phyloP scores from a whole-genome alignment of 2,329 filamentous ascomycete genomes.

The Venturia effusa region DNA sequence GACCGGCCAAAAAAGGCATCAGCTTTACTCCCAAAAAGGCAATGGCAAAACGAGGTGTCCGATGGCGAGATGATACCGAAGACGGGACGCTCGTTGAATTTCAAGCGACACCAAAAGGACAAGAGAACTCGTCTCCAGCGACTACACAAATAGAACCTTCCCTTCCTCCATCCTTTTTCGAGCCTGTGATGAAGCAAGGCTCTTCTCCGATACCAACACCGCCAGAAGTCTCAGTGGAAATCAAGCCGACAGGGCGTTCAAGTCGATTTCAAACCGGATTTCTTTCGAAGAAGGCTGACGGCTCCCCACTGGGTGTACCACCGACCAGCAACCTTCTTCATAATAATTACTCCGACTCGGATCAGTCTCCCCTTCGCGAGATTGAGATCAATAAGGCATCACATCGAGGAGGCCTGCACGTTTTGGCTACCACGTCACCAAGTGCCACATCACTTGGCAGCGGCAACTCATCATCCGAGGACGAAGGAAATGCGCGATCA shows the following conservation, averaged over 20 bases:
- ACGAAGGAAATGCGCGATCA: slow-evolving; percentile 37
- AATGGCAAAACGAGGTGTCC: slow-evolving; percentile 58
- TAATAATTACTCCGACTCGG: slow-evolving; percentile 47
- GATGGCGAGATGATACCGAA: slow-evolving; percentile 88
- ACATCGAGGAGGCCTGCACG: slow-evolving; percentile 41
- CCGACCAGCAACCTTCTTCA: slow-evolving; percentile 46
- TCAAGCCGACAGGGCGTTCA: slow-evolving; percentile 39
- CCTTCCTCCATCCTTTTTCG: slow-evolving; percentile 37
- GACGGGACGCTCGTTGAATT: slow-evolving; percentile 81
- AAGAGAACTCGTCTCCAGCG: slow-evolving; percentile 29
- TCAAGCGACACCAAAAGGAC: slow-evolving; percentile 72
- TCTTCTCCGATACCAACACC: slow-evolving; percentile 47
- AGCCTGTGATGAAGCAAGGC: slow-evolving; percentile 17
- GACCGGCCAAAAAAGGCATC: slow-evolving; percentile 56
- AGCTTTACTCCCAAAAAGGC: slow-evolving; percentile 62
- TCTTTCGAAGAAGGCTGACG: slow-evolving; percentile 53
- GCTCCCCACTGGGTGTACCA: slow-evolving; percentile 40
- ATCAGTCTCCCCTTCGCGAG: slow-evolving; percentile 31
- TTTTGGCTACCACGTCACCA: slow-evolving; percentile 33
- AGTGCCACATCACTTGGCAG: slow-evolving; percentile 21
- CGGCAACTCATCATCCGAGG: slow-evolving; percentile 32
- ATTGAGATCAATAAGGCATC: slow-evolving; percentile 31
- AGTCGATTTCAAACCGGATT: slow-evolving; percentile 85
- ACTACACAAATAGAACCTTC: slow-evolving; percentile 24
- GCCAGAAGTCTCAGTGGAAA: slow-evolving; percentile 48